phyloP scores from a whole-genome alignment of 2,329 filamentous ascomycete genomes.

The Diaporthe amygdali region DNA sequence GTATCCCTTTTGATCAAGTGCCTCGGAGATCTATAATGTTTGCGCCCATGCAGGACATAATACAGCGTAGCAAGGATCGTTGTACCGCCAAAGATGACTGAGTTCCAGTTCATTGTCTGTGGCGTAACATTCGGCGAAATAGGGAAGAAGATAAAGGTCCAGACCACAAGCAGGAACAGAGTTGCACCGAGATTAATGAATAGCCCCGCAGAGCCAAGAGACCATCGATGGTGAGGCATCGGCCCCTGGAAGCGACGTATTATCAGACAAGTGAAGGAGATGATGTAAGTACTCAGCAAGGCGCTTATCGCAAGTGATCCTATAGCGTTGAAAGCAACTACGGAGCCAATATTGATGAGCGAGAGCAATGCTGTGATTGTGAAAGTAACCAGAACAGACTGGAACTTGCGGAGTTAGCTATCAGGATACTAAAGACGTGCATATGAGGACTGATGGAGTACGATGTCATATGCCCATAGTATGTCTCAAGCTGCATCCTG shows the following conservation, averaged over 20 bases:
- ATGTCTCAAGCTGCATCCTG: too few species aligned
- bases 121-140: constrained; percentile 39
- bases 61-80: constrained; percentile 45
- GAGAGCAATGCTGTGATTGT: neutral
- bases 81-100: constrained; percentile 47
- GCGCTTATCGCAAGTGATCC: constrained; percentile 55
- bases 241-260: constrained; percentile 45
- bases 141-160: constrained; percentile 57
- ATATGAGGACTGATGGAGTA: too few species aligned
- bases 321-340: constrained; percentile 18
- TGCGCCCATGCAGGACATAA: constrained; percentile 38
- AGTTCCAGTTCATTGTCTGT: constrained; percentile 55
- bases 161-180: constrained; percentile 48
- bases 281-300: constrained; percentile 57
- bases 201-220: constrained; percentile 47
- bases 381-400: neutral
- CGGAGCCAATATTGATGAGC: constrained; percentile 11
- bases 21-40: constrained; percentile 31
- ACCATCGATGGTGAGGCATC: constrained; percentile 45
- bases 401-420: too few species aligned
- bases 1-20: constrained; percentile 28
- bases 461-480: too few species aligned
- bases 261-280: constrained; percentile 51
- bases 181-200: constrained; percentile 48
- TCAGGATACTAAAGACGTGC: too few species aligned